phyloP scores from a whole-genome alignment of 345 rosid species.

The Pelargonium nanum region DNA sequence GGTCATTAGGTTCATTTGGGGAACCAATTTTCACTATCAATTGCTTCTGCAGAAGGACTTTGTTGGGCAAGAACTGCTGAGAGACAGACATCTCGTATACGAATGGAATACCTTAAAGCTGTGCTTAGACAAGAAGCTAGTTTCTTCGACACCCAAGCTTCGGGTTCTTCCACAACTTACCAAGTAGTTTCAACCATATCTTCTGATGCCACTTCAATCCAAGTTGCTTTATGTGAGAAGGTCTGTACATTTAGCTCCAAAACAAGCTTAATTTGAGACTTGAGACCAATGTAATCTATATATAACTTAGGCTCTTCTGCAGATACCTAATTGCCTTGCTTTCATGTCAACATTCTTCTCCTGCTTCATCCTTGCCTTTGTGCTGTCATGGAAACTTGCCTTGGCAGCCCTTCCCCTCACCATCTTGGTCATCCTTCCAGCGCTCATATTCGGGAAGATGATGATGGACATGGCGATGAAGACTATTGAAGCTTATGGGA shows the following conservation, averaged over 20 bases:
- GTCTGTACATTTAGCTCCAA: conserved; percentile 11
- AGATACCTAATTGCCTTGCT: conserved; percentile 53
- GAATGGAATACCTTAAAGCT: conserved; percentile 48
- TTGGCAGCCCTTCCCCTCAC: conserved; percentile 49
- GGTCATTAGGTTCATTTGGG: background rate
- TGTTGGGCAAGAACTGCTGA: conserved; percentile 69
- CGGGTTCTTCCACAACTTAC: conserved; percentile 47
- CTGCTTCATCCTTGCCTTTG: conserved; percentile 38
- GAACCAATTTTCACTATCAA: background rate
- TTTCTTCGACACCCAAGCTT: conserved; percentile 55
- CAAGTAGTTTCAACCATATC: conserved; percentile 56
- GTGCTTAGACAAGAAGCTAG: conserved; percentile 61
- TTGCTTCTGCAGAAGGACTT: conserved; percentile 41
- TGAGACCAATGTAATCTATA: background rate
- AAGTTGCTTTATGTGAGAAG: conserved; percentile 62
- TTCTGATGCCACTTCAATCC: conserved; percentile 50
- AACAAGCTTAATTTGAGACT: background rate
- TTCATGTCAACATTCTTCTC: conserved; percentile 40
- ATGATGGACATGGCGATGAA: conserved; percentile 53
- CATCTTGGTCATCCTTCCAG: conserved; percentile 44
- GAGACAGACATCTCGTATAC: conserved; percentile 56
- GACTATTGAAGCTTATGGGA: conserved; percentile 46
- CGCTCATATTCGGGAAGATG: conserved; percentile 48
- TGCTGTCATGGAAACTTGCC: conserved; percentile 51
- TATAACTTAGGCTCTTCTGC: conserved; percentile 6